Conservation (phyloP, 202 grass and related monocot genomes). For the Hordeum pubiflorum region DNA sequence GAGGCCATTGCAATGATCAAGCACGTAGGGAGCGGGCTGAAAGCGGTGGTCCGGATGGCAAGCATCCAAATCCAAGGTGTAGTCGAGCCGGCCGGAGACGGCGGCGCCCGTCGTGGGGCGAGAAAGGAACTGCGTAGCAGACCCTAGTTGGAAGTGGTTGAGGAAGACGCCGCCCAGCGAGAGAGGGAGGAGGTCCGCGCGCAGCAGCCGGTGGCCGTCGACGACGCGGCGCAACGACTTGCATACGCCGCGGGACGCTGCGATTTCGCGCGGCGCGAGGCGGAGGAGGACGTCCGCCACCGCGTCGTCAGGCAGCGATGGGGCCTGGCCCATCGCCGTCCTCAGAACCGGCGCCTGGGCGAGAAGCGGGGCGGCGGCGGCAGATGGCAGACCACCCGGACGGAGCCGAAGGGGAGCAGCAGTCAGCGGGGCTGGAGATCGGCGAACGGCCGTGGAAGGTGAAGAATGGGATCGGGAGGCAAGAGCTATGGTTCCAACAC, state of each 20-base stretch:
- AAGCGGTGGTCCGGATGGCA: neutral
- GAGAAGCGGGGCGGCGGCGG: neutral
- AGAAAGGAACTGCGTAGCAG: neutral
- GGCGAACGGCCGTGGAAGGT: neutral
- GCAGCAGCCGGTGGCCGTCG: slow-evolving; percentile 3
- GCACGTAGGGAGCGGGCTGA: neutral
- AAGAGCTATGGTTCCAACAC: no score
- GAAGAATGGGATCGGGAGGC: no score
- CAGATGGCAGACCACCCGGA: neutral
- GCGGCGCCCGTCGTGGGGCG: neutral
- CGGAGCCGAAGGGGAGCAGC: neutral
- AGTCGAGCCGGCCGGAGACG: neutral
- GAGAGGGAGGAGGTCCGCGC: slow-evolving; percentile 7
- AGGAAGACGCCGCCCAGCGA: slow-evolving; percentile 16
- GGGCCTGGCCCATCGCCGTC: neutral
- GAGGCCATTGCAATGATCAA: slow-evolving; percentile 18
- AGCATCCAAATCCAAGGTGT: neutral
- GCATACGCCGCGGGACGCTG: neutral
- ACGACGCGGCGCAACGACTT: neutral
- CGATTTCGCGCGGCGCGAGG: neutral
- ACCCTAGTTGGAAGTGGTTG: neutral
- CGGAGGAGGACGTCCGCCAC: neutral
- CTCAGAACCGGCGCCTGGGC: neutral
- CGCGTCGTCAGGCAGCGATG: neutral
- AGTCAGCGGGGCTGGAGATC: neutral